Percentiles rank a stretch among this genome's conserved stretches.
These are phyloP conservation scores for Xylaria polymorpha DNA, from an alignment of 2,329 filamentous ascomycete genomes.

Conservation along the genomic window DNA sequence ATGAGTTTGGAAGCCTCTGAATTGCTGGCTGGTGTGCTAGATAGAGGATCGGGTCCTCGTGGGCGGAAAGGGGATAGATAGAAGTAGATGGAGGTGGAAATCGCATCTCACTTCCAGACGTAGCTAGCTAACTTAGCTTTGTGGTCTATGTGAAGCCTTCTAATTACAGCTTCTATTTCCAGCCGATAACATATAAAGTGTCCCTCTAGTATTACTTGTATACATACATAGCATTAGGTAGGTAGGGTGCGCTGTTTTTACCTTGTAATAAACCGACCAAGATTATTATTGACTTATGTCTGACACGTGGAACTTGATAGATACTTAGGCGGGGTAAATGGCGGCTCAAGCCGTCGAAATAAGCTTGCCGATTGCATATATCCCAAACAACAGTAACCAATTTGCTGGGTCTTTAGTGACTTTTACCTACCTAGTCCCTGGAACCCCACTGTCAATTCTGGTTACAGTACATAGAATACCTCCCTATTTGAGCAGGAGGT, in stretches of 20 bases:
- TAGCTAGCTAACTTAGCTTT: no score
- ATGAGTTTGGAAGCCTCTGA: not conserved
- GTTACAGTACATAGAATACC: no score
- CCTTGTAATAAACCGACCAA: not conserved
- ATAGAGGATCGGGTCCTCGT: not conserved
- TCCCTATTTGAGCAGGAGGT: not conserved
- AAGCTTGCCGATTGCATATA: slow-evolving; percentile 5
- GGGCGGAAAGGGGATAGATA: not conserved
- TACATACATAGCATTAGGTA: not conserved
- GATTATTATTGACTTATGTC: not conserved
- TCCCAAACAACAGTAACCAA: slow-evolving; percentile 6
- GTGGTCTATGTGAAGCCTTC: not conserved
- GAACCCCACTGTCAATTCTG: not conserved
- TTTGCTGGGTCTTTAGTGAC: slow-evolving; percentile 19
- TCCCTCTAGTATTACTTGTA: not conserved
- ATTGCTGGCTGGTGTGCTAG: not conserved
- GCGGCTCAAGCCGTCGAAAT: slow-evolving; percentile 18
- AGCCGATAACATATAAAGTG: not conserved
- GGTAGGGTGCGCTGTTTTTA: not conserved
- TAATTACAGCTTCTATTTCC: not conserved
- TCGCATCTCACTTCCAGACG: not conserved
- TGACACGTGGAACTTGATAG: slow-evolving; percentile 4
- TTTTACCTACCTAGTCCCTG: slow-evolving; percentile 19
- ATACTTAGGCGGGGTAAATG: slow-evolving; percentile 11
- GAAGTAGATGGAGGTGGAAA: not conserved